Conservation (phyloP, 805 yeast genomes). For the Blastobotrys chiropterorum region DNA sequence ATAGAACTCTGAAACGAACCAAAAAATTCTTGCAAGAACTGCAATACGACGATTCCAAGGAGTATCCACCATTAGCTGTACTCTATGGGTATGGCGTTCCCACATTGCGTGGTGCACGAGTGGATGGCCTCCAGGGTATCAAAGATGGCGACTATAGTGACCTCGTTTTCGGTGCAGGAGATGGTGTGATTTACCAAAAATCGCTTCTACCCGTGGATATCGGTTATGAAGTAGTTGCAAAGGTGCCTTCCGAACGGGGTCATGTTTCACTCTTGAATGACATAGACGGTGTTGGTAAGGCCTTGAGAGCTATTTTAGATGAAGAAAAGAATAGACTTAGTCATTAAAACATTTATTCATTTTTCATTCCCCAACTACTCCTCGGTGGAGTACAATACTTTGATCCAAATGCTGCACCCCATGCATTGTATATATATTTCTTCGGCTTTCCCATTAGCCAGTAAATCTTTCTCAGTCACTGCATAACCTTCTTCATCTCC, state of each 20-base stretch:
- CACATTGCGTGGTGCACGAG: conserved; percentile 75
- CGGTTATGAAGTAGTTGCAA: conserved; percentile 68
- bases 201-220: conserved; percentile 74
- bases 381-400: conserved; percentile 48
- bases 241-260: conserved; percentile 57
- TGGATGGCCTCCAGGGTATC: conserved; percentile 55
- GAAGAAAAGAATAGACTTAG: conserved; percentile 23
- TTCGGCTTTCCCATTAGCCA: conserved; percentile 46
- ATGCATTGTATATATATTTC: conserved; percentile 73
- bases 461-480: conserved; percentile 58
- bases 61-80: conserved; percentile 78
- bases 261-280: conserved; percentile 81
- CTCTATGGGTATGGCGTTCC: conserved; percentile 81
- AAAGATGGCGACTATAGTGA: conserved; percentile 66
- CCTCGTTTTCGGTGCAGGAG: conserved; percentile 84
- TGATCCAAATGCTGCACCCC: conserved; percentile 82
- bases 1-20: conserved; percentile 54
- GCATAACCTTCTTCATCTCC: conserved; percentile 48
- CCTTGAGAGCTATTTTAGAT: conserved; percentile 54
- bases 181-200: conserved; percentile 82
- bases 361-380: no score
- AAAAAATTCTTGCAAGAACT: conserved; percentile 52
- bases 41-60: conserved; percentile 43
- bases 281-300: conserved; percentile 62
- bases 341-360: not conserved